Conservation (phyloP, 257 asterid genomes). For the Forsythia suspensa region DNA sequence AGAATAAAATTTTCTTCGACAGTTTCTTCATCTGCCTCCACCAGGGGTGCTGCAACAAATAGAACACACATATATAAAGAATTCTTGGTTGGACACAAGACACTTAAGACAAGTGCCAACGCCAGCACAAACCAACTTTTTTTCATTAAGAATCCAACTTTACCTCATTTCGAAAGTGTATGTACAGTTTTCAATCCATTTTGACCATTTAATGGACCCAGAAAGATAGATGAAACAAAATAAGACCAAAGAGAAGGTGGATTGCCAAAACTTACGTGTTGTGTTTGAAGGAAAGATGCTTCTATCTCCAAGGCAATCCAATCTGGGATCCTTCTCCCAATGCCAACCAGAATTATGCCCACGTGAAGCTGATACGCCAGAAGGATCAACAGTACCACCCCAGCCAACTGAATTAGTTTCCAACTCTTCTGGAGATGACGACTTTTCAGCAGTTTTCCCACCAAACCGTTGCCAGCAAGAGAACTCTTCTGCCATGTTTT, state of each 20-base stretch:
- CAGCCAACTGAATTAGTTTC: conserved; percentile 71
- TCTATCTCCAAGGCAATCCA: conserved; percentile 83
- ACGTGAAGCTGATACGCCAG: conserved; percentile 62
- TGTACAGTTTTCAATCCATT: background rate
- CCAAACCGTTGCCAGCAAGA: conserved; percentile 94
- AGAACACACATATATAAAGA: background rate
- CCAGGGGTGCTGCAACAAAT: conserved; percentile 73
- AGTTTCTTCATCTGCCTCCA: conserved; percentile 77
- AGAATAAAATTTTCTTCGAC: conserved; percentile 71
- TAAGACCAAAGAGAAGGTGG: background rate
- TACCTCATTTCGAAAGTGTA: background rate
- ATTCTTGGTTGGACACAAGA: background rate
- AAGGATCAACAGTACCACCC: conserved; percentile 65
- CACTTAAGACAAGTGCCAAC: background rate
- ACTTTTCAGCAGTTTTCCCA: conserved; percentile 33
- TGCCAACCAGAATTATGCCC: conserved; percentile 66
- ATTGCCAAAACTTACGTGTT: conserved; percentile 49
- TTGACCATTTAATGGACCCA: background rate
- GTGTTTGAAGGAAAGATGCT: conserved; percentile 76
- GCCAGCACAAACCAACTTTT: background rate
- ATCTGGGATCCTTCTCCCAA: conserved; percentile 87
- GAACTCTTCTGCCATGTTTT: conserved; percentile 57
- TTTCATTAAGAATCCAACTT: background rate
- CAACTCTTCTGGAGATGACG: conserved; percentile 48
- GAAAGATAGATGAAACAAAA: background rate